Evolutionary conservation across 441 rosid species (phyloP), one percentile per base, ranked within the genome.

Genomic region (Croton laevigatus): DNA sequence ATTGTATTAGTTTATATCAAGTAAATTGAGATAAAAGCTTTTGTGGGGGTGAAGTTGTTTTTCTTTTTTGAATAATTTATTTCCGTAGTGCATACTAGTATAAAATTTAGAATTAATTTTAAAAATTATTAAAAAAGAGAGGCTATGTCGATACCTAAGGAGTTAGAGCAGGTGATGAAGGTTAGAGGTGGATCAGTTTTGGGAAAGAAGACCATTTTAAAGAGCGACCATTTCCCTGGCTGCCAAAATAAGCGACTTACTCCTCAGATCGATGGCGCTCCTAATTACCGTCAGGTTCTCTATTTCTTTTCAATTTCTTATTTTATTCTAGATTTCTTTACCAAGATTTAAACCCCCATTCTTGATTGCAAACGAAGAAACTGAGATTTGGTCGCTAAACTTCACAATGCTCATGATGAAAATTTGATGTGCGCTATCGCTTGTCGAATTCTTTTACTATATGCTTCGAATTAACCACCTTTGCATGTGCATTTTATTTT

Each of bases 191-290:
- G 98, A 77, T 95, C 99, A 51, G 99, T 95, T 59, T 82, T 95
- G 38, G 99, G 97, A 17, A 95, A 89, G 88, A 90, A 88, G 80
- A 93, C 99, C 78, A 93, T 93, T 77, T 94, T 93, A 57, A 95
- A 95, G 83, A 89, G 97, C 80, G 99, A 95, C 83, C 99, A 93
- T 76, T 93, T 93, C 75, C 99, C 99, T 20, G 98, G 98, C 27
- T 95, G 99, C 75, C 99, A 93, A 64, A 95, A 93, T 67, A 95
- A 91, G 76, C 97, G 99, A 37, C 78, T 93, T 80, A 76, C 89
- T 66, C 97, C 97, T 45, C 91, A 88, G 71, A 95, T 95, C 84
- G 98, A 95, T 55, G 99, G 99, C 69, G 98, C 99, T 80, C 98
- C 99, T 14, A 95, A 95, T 85, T 95, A 91, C 74, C 98, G 98